A percentile compares a stretch with the other conserved stretches of the same genome.
phyloP scores from a whole-genome alignment of 495 filamentous ascomycete species.

The Aspergillus baeticus region DNA sequence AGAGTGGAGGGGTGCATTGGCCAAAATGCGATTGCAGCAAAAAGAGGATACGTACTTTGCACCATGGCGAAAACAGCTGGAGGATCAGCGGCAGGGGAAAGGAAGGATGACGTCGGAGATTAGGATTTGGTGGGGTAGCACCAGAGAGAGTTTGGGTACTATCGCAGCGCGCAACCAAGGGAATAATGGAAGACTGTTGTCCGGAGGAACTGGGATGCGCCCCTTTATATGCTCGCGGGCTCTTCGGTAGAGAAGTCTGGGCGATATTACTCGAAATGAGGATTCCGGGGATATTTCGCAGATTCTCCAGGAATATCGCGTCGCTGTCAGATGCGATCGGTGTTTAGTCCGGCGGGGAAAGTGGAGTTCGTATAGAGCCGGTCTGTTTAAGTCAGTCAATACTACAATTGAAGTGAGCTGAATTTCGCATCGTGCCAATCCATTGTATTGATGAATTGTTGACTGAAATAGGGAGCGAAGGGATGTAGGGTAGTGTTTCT shows the following conservation, averaged over 20 bases:
- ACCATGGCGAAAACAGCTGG: conserved; percentile 17
- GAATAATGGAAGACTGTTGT: neutral
- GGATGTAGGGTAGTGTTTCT: too few relatives aligned
- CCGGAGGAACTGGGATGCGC: neutral
- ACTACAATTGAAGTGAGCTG: too few relatives aligned
- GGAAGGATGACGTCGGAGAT: conserved; percentile 16
- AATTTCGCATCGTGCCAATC: too few relatives aligned
- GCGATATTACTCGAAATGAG: conserved; percentile 12
- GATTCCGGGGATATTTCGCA: conserved; percentile 3
- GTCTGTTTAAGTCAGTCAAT: conserved; percentile 7
- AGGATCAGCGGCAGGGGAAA: conserved; percentile 13
- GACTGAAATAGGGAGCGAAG: too few relatives aligned
- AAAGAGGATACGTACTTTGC: conserved; percentile 27
- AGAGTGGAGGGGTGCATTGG: neutral
- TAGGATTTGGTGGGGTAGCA: conserved; percentile 8
- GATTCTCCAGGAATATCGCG: conserved; percentile 9
- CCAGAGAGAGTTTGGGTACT: neutral
- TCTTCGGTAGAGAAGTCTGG: conserved; percentile 6
- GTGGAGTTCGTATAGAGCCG: conserved; percentile 21
- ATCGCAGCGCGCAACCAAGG: neutral
- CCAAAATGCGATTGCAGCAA: neutral
- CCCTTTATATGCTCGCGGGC: conserved; percentile 9
- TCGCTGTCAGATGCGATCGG: conserved; percentile 7
- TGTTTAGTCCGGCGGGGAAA: conserved; percentile 23
- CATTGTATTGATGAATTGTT: too few relatives aligned